Evolutionary conservation across 495 filamentous ascomycete genomes (phyloP).

Genomic region (Entonaema liquescens): DNA sequence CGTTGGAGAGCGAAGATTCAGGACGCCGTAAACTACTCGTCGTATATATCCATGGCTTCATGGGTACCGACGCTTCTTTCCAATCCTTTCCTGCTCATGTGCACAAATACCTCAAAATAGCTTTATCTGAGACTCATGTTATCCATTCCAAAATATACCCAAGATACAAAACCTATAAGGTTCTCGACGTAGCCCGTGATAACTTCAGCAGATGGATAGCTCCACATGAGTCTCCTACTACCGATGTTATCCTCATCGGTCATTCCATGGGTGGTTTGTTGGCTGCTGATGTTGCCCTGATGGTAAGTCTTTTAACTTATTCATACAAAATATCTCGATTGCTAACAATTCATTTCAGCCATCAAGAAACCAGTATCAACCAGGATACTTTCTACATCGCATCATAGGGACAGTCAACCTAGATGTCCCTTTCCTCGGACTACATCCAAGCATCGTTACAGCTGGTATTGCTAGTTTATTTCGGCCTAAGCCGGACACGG

Average conservation of each 20-base stretch:
- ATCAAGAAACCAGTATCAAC: slow-evolving; percentile 27
- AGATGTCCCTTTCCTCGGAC: slow-evolving; percentile 86
- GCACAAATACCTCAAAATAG: slow-evolving; percentile 75
- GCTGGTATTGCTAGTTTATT: slow-evolving; percentile 83
- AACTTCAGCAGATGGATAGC: slow-evolving; percentile 86
- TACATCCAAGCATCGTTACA: slow-evolving; percentile 86
- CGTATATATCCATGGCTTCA: slow-evolving; percentile 92
- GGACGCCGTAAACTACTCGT: slow-evolving; percentile 73
- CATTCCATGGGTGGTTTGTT: slow-evolving; percentile 93
- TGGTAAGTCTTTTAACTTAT: slow-evolving; percentile 52
- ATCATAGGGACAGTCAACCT: slow-evolving; percentile 86
- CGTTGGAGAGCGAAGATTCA: slow-evolving; percentile 48
- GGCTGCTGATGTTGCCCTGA: slow-evolving; percentile 78
- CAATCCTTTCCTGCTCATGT: slow-evolving; percentile 87
- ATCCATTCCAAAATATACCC: slow-evolving; percentile 94
- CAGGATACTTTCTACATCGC: slow-evolving; percentile 68
- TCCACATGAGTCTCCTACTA: slow-evolving; percentile 75
- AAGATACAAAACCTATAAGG: slow-evolving; percentile 82
- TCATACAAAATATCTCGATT: neutral
- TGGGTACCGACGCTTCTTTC: slow-evolving; percentile 89
- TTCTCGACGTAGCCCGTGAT: slow-evolving; percentile 75
- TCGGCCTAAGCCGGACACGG: slow-evolving; percentile 60
- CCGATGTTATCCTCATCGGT: slow-evolving; percentile 85
- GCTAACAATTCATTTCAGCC: slow-evolving; percentile 39
- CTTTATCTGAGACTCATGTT: slow-evolving; percentile 74